Evolutionary conservation across 352 stramenopile species (phyloP), one percentile per base, ranked within the genome.

Genomic region (Phytophthora rubi): DNA sequence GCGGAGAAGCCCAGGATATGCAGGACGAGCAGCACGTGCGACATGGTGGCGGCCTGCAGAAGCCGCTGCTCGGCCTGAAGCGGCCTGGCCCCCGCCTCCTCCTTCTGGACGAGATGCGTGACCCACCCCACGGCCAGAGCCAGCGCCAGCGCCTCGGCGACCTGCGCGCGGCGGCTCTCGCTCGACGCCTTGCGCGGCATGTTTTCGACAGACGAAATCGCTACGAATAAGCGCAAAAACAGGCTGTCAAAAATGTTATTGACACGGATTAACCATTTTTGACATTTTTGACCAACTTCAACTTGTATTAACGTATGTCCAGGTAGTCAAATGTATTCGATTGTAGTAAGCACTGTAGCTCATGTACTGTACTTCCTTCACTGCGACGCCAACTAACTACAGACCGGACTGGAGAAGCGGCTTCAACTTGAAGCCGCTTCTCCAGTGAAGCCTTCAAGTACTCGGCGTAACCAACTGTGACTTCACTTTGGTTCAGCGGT

Each of bases 61-160:
- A 80, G 55, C 6, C 59, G 63, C 60, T 71, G 65, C 37, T 81
- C 68, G 3, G 32, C 55, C 54, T 59, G 35, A 7, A 62, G 45
- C 32, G 48, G 59, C 21, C 53, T 37, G 9, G 32, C 42, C 48
- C 48, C 23, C 49, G 68, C 55, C 33, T 81, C 57, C 18, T 63
- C 33, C 42, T 53, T 35, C 16, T 57, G 54, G 16, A 69, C 52
- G 3, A 80, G 61, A 28, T 67, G 61, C 21, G 74, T 74, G 26
- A 18, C 55, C 77, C 77, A 85, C 10, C 62, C 68, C 4, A 62
- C 66, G 9, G 62, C 47, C n/a, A 69, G 45, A 33, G 70, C 53
- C 33, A 85, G 71, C 74, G 76, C 74, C 18, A 52, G 51, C 16
- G 68, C 65, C 77, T 85, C 77, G 7, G 64, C 62, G 23, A 69